Evolutionary conservation across 2,329 filamentous ascomycete genomes (phyloP).

Genomic region (Pseudogymnoascus sp.): DNA sequence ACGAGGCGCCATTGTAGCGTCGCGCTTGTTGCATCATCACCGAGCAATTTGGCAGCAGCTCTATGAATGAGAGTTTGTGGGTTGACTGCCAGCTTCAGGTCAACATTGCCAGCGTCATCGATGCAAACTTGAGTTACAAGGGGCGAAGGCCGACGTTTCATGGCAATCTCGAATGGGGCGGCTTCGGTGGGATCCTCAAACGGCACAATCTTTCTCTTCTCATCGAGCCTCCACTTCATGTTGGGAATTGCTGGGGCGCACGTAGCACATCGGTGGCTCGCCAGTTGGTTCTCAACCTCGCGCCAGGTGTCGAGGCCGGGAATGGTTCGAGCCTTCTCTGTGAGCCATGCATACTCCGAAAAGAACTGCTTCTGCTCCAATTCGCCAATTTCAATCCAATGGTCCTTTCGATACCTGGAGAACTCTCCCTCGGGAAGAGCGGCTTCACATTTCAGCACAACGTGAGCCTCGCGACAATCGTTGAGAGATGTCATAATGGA

Average conservation of each 20-base stretch:
- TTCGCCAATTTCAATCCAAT: slow-evolving; percentile 22
- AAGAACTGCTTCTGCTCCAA: slow-evolving; percentile 26
- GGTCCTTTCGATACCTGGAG: slow-evolving; percentile 14
- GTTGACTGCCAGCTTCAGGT: slow-evolving; percentile 37
- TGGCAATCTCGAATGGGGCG: slow-evolving; percentile 40
- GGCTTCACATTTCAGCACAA: slow-evolving; percentile 6
- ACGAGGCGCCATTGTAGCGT: slow-evolving; percentile 40
- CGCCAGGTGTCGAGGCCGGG: slow-evolving; percentile 14
- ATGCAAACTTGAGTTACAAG: slow-evolving; percentile 35
- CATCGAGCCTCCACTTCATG: slow-evolving; percentile 31
- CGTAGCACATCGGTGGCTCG: slow-evolving; percentile 14
- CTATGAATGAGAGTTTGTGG: slow-evolving; percentile 37
- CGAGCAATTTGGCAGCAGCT: slow-evolving; percentile 31
- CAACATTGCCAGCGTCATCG: slow-evolving; percentile 25
- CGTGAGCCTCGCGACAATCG: not conserved
- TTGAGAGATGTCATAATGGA: not conserved
- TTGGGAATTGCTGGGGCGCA: slow-evolving; percentile 35
- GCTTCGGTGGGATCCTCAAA: slow-evolving; percentile 46
- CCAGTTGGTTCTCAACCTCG: not conserved
- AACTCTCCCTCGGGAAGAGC: not conserved
- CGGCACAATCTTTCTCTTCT: slow-evolving; percentile 31
- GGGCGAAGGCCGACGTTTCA: slow-evolving; percentile 40
- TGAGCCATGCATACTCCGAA: slow-evolving; percentile 28
- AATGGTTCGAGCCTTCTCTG: slow-evolving; percentile 20
- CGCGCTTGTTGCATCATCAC: slow-evolving; percentile 4